Percentiles rank a stretch among this genome's conserved stretches.
Conservation (phyloP, 208 protist species). For the Balamuthia mandrillaris region DNA sequence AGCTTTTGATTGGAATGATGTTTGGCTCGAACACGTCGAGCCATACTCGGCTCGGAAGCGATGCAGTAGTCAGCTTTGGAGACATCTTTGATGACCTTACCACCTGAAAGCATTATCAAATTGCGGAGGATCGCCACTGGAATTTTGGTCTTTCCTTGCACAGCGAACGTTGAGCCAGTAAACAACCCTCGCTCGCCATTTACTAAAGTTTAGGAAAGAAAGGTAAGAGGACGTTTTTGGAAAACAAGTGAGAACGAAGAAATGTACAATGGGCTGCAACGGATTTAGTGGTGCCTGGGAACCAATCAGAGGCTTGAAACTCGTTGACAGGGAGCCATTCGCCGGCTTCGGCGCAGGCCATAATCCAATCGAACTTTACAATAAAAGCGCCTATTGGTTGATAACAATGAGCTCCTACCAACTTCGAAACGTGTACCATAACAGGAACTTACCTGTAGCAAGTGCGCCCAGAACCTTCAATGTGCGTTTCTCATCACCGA, state of each 20-base stretch:
- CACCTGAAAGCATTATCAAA: not conserved
- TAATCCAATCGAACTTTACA: slow-evolving; percentile 22
- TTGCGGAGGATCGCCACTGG: not conserved
- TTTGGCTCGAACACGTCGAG: too few relatives aligned
- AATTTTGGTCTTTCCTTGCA: not conserved
- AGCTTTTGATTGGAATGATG: too few relatives aligned
- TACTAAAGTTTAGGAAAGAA: not conserved
- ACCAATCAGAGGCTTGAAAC: slow-evolving; percentile 9
- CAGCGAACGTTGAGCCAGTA: not conserved
- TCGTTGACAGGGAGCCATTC: slow-evolving; percentile 14
- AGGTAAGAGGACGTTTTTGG: not conserved
- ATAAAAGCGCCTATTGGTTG: too few relatives aligned
- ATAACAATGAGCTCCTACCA: too few relatives aligned
- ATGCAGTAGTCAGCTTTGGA: not conserved
- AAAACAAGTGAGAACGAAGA: not conserved
- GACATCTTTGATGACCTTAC: not conserved
- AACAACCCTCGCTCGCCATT: not conserved
- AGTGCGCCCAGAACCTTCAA: slow-evolving; percentile 11
- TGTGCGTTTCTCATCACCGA: not conserved
- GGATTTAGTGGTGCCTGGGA: not conserved
- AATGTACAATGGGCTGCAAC: not conserved
- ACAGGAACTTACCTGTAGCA: not conserved
- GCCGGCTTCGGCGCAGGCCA: slow-evolving; percentile 10
- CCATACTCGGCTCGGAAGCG: too few relatives aligned
- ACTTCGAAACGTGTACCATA: too few relatives aligned